Evolutionary conservation across 352 stramenopile genomes (phyloP), one percentile per base, ranked within the genome.

Genomic region (Pythium guiyangense): DNA sequence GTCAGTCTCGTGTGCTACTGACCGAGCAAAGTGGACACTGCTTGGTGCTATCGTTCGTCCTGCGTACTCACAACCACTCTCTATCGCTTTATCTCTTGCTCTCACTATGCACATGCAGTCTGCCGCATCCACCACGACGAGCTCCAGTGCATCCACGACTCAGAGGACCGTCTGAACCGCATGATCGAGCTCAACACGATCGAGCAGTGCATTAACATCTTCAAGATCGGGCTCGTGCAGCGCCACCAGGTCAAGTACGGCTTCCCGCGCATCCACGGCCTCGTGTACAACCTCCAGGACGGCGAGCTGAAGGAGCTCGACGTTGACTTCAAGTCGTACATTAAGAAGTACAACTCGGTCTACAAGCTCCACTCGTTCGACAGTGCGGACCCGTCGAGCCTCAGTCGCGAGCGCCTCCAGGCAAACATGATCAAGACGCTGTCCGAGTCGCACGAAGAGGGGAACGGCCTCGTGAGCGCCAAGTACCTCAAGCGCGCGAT

Each of bases 161-260:
- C 68, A 20, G 79, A 97, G 25, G 66, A 87, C 59, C 85, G 89
- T 2, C 63, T 92, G 44, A 76, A 86, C 54, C 80, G 84, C 59
- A 81, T 88, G 49, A 76, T 96, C 37, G 87, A 95, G 70, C 77
- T 96, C 34, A 96, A 95, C 74, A 92, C 85, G 10, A 75, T 92
- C 52, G 87, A 96, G 66, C 87, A 96, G 75, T 95, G 85, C 63
- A 88, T 96, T 52, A 96, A 96, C 69, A 73, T 96, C 34, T 95
- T 93, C 70, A 96, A 96, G 76, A 95, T 94, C 53, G 84, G 79
- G 0, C 67, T 92, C 22, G 86, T 96, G 61, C 86, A 96, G 77
- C 79, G 84, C 53, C 79, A 92, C 67, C 83, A 94, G 57, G 76
- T 81, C 60, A 93, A 94, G 66, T 94, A 92, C 60, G 86, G 82